Conservation (phyloP, 257 asterid species). For the Eucommia ulmoides region DNA sequence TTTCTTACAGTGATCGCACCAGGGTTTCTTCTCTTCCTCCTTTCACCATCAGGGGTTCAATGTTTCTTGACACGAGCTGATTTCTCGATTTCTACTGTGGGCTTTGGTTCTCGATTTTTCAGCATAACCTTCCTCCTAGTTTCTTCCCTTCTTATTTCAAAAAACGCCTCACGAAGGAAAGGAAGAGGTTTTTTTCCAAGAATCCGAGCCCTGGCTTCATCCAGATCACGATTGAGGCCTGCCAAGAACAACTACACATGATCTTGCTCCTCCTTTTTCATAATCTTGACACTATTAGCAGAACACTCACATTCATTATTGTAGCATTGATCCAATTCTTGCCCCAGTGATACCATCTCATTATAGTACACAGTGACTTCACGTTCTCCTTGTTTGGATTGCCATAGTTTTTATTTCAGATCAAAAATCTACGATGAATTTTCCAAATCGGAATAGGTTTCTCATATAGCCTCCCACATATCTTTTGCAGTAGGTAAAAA, state of each 20-base stretch:
- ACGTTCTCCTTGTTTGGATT: background rate
- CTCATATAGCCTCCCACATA: too few relatives aligned
- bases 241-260: background rate
- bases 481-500: too few relatives aligned
- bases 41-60: background rate
- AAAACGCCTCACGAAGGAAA: background rate
- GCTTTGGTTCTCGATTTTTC: too few relatives aligned
- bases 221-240: background rate
- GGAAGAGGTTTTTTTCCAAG: background rate
- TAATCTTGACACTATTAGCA: background rate
- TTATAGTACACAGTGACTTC: too few relatives aligned
- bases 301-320: conserved; percentile 1
- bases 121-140: too few relatives aligned
- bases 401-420: background rate
- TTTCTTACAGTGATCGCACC: conserved; percentile 8
- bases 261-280: conserved; percentile 1
- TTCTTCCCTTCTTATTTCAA: too few relatives aligned
- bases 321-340: conserved; percentile 2
- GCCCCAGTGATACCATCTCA: background rate
- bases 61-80: too few relatives aligned
- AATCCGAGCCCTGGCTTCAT: background rate
- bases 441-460: too few relatives aligned
- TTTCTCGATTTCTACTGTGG: too few relatives aligned
- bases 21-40: conserved; percentile 1
- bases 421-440: conserved; percentile 1